A percentile compares a stretch with the other conserved stretches of the same genome.
Evolutionary conservation across 2,329 filamentous ascomycete genomes (phyloP).

Genomic region (Colletotrichum sp.): DNA sequence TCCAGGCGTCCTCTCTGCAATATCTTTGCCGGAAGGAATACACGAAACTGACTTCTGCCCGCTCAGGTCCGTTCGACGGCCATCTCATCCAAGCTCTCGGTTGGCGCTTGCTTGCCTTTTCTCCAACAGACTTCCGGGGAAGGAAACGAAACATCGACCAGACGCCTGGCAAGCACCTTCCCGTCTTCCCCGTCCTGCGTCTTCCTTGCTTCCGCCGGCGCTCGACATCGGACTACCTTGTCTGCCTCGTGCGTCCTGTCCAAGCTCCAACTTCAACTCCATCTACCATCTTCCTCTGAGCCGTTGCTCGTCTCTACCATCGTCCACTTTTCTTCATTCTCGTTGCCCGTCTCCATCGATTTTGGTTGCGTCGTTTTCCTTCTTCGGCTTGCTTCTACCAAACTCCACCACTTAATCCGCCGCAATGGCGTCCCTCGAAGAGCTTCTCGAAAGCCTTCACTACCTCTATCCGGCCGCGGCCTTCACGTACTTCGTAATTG

Average conservation of each 20-base stretch:
- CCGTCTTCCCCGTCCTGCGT: conserved; percentile 3
- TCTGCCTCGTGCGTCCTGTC: neutral
- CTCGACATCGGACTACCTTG: neutral
- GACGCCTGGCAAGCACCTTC: conserved; percentile 5
- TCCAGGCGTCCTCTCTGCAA: neutral
- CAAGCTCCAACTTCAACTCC: neutral
- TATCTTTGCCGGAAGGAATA: neutral
- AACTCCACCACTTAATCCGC: neutral
- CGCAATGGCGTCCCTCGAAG: conserved; percentile 26
- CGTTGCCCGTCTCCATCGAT: neutral
- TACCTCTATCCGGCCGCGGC: conserved; percentile 63
- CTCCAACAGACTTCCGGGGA: neutral
- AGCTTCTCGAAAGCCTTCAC: conserved; percentile 52
- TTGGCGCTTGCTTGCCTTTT: neutral
- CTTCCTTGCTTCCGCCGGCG: neutral
- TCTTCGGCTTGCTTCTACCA: neutral
- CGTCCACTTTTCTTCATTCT: neutral
- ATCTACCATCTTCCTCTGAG: neutral
- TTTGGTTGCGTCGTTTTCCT: neutral
- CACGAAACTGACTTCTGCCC: neutral
- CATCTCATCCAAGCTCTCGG: neutral
- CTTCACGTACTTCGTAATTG: conserved; percentile 61
- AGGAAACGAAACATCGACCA: conserved; percentile 12
- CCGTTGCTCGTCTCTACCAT: neutral
- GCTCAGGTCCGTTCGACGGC: neutral